A percentile compares a stretch with the other conserved stretches of the same genome.
Conservation (phyloP, 139 green algal species). For the Chlamydomonas eustigma region DNA sequence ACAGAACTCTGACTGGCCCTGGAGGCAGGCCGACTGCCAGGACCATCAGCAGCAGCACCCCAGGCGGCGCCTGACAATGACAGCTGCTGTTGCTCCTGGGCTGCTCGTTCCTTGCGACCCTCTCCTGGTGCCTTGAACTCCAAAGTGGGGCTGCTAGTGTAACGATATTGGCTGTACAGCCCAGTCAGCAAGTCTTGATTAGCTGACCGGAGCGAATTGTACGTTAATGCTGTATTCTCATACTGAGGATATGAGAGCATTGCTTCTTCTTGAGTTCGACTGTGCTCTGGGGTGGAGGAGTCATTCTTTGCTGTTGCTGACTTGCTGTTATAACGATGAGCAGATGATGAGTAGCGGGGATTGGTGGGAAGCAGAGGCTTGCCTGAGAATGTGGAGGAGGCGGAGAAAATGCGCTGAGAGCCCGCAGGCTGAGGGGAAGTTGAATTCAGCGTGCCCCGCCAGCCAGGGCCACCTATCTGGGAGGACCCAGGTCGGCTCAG, state of each 20-base stretch:
- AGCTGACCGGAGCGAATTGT: not conserved
- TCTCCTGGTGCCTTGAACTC: not conserved
- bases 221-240: too few species aligned
- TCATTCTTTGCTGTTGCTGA: not conserved
- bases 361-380: not conserved
- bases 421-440: not conserved
- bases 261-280: too few species aligned
- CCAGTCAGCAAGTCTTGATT: not conserved
- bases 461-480: not conserved
- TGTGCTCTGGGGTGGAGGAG: not conserved
- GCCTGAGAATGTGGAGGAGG: too few species aligned
- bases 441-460: not conserved
- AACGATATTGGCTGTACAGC: not conserved
- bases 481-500: not conserved
- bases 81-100: too few species aligned
- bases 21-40: too few species aligned
- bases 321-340: not conserved
- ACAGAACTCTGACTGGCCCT: too few species aligned
- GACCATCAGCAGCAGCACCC: too few species aligned
- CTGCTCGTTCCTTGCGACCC: not conserved
- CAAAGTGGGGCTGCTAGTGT: not conserved
- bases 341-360: not conserved
- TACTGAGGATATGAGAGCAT: too few species aligned
- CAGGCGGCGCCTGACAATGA: too few species aligned
- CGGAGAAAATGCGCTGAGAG: not conserved